Base-by-base conservation (phyloP, 371 early-diverging fungal species). In the Gilbertella persicaria region DNA sequence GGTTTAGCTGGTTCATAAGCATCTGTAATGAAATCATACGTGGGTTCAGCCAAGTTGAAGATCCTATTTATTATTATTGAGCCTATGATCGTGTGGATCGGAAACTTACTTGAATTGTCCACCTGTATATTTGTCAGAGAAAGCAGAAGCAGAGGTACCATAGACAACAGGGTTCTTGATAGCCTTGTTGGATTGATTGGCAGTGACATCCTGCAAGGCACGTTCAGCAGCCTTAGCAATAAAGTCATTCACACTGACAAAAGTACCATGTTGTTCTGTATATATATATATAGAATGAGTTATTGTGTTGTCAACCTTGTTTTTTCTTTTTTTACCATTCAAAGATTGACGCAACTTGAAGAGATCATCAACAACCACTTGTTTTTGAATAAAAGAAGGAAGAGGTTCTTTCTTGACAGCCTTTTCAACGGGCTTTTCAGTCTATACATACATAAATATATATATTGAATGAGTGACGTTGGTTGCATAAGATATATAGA, bases 201-300 rank as follows among this genome's bases (percentile, higher is more conserved):
- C 81, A 20, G 47, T 53, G 8, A 90, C 82, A 57, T 91, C 91
- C 37, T 80, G 78, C 55, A 92, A 69, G 4, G 94, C 89, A 37
- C 91, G 73, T 14, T 83, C 71, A 19, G 91, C 79, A 7, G 94
- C 94, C 78, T 92, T 91, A 69, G 89, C 85, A 59, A 92, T 84
- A 61, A 94, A 90, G 67, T 92, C 94, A 60, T 92, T 91, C 37
- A 94, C 83, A 40, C 88, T 88, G 14, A 91, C 78, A 75, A 84
- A 84, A 54, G 78, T 85, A 39, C 78, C 55, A 39, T 79, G 63
- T 64, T 79, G 73, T 28, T 73, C 78, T 83, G n/a, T 36, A 17
- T 33, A 45, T n/a, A 36, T n/a, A 56, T 42, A 40, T 1, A 45
- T 3, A 36, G 7, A 25, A 3, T 9, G 7, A 21, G 0, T 33